Evolutionary conservation across 495 filamentous ascomycete species (phyloP).

Genomic region (Coniosporium apollinis): DNA sequence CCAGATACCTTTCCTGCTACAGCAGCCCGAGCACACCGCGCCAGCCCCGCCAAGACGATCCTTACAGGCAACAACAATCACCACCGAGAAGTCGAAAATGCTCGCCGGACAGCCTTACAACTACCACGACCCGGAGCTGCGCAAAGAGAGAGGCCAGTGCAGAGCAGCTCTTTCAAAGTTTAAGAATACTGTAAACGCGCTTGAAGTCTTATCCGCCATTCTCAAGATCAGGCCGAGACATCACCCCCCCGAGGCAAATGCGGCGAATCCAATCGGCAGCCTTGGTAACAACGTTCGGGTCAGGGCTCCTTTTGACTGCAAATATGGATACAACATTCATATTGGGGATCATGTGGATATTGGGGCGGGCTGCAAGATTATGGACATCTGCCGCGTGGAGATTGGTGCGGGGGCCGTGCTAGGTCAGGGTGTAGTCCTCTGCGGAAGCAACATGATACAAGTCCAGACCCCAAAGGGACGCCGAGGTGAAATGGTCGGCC

Average conservation of each 20-base stretch:
- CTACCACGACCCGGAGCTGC: constrained; percentile 72
- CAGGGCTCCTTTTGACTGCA: constrained; percentile 81
- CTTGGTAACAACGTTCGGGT: constrained; percentile 45
- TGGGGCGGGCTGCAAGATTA: constrained; percentile 69
- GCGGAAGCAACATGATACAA: constrained; percentile 52
- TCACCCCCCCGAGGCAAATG: too few species aligned
- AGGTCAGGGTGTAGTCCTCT: constrained; percentile 72
- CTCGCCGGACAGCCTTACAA: constrained; percentile 64
- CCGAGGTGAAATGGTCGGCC: constrained; percentile 52
- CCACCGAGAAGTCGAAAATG: constrained; percentile 92
- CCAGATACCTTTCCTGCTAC: too few species aligned
- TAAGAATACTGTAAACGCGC: too few species aligned
- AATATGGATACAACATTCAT: constrained; percentile 88
- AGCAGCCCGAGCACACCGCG: too few species aligned
- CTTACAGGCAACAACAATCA: too few species aligned
- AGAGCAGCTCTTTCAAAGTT: too few species aligned
- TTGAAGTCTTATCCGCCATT: too few species aligned
- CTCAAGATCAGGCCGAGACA: too few species aligned
- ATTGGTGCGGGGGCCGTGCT: constrained; percentile 73
- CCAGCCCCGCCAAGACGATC: too few species aligned
- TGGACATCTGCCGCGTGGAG: constrained; percentile 56
- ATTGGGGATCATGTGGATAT: constrained; percentile 80
- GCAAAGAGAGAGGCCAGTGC: too few species aligned
- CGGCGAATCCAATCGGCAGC: background rate
- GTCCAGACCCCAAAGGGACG: constrained; percentile 64